Evolutionary conservation across 2,329 filamentous ascomycete genomes (phyloP), one percentile per base, ranked within the genome.

Genomic region (Penicillium sp.): DNA sequence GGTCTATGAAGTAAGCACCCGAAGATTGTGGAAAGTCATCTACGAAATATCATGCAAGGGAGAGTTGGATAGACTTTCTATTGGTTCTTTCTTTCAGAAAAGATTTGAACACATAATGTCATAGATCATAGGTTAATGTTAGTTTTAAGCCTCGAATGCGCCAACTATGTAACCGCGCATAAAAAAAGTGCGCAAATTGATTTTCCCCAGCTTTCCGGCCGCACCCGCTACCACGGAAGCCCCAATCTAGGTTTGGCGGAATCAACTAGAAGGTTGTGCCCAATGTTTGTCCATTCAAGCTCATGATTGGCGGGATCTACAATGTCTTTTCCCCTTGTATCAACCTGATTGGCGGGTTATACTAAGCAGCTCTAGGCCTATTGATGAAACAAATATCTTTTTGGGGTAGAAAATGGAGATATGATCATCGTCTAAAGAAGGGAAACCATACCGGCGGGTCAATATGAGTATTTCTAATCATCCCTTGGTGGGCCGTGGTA

Each of bases 221-320:
- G 25, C 44, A 46, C 27, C 26, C 20, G 25, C 22, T 37, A 49
- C 46, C 46, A 49, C 20, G 46, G 44, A 47, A 33, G 25, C 25
- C 27, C 2, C 4, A 15, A 47, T 31, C 22, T 11, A 40, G 15
- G 1, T 49, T 40, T 49, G 8, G 18, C 31, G 23, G 46, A 49
- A 49, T 26, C 22, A 40, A 25, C 46, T 49, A 49, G 31, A 49
- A 49, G 31, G 46, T 40, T 40, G 46, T 49, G 27, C 22, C 31
- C 14, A n/a, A 25, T 37, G 18, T 8, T 14, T 8, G 33, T n/a
- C 14, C 4, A 15, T 18, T 8, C 15, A 26, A 49, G 31, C 31
- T 37, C 15, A 6, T 49, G 46, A 49, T 49, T 49, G 46, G 46
- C 33, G 46, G 46, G 46, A 37, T 49, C 46, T 37, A 49, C 14